Base-by-base conservation (phyloP, 2,329 filamentous ascomycete species). In the Coniochaeta sp. region DNA sequence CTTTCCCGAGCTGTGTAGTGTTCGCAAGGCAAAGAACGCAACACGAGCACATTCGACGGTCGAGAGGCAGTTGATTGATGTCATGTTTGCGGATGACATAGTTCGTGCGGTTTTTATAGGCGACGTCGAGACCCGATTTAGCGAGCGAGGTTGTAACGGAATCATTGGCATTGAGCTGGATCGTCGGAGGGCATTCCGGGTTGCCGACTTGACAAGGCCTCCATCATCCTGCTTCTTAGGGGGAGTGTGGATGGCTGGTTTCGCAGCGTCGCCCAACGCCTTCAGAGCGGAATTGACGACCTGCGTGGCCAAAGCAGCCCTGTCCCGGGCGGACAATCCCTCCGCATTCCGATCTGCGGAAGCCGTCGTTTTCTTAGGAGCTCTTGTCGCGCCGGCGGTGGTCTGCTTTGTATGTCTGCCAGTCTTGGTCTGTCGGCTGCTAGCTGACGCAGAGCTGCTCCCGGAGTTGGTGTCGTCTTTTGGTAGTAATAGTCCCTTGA, bases 281-380 rank as follows among this genome's bases (percentile, higher is more conserved):
- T 89, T 91, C 43, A 93, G 77, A 1, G 86, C 81, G 7, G 79
- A 77, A 70, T 93, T 93, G 67, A 91, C 84, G 38, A 91, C 79
- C 63, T 91, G 84, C 0, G 89, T 91, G 14, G 89, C 89, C 38
- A 93, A 74, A 52, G 83, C 78, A 58, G 85, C 86, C 70, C 81
- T 85, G 61, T 91, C 88, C 66, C 81, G 84, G 6, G 77, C 69
- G 5, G 80, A 75, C 33, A 88, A 71, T 55, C 75, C 73, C 58
- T 76, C 74, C 36, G 72, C 71, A 52, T 70, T 71, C 36, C 78
- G 65, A 63, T 72, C 64, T 67, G 68, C 64, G 62, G 69, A 65
- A 12, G 62, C 64, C 63, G 69, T 69, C n/a, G 70, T 64, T 62
- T 70, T 73, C 61, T 66, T 61, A 38, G 68, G 56, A 1, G 62